Evolutionary conservation across 2,329 filamentous ascomycete species (phyloP).

Genomic region (Bipolaris oryzae): DNA sequence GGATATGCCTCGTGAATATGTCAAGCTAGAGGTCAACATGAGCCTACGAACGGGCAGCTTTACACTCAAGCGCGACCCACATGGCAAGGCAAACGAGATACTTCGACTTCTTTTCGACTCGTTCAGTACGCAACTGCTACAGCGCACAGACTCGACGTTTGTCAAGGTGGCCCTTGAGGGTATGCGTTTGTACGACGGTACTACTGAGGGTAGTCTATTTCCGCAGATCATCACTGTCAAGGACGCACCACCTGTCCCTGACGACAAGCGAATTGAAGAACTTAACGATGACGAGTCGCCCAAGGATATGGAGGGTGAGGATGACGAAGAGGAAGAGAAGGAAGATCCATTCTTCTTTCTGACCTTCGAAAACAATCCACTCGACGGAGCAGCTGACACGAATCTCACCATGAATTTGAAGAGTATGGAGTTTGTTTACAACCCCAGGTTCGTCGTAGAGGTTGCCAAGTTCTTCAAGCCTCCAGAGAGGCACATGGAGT

Average conservation of each 20-base stretch:
- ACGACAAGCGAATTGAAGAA: conserved; percentile 57
- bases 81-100: conserved; percentile 78
- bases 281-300: conserved; percentile 55
- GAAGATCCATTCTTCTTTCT: conserved; percentile 89
- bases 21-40: conserved; percentile 91
- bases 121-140: conserved; percentile 87
- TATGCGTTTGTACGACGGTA: conserved; percentile 93
- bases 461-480: conserved; percentile 95
- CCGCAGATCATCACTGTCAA: conserved; percentile 97
- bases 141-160: conserved; percentile 88
- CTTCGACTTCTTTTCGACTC: conserved; percentile 92
- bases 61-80: conserved; percentile 83
- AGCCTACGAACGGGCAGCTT: conserved; percentile 96
- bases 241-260: conserved; percentile 69
- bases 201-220: conserved; percentile 86
- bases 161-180: conserved; percentile 89
- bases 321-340: conserved; percentile 54
- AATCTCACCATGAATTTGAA: conserved; percentile 90
- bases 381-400: conserved; percentile 90
- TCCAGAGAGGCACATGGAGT: conserved; percentile 97
- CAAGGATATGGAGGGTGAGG: conserved; percentile 52
- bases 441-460: conserved; percentile 88
- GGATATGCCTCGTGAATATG: conserved; percentile 85
- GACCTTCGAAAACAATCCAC: conserved; percentile 90
- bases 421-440: conserved; percentile 96